Evolutionary conservation across 495 filamentous ascomycete genomes (phyloP), one percentile per base, ranked within the genome.

Genomic region (Aspergillus diversus): DNA sequence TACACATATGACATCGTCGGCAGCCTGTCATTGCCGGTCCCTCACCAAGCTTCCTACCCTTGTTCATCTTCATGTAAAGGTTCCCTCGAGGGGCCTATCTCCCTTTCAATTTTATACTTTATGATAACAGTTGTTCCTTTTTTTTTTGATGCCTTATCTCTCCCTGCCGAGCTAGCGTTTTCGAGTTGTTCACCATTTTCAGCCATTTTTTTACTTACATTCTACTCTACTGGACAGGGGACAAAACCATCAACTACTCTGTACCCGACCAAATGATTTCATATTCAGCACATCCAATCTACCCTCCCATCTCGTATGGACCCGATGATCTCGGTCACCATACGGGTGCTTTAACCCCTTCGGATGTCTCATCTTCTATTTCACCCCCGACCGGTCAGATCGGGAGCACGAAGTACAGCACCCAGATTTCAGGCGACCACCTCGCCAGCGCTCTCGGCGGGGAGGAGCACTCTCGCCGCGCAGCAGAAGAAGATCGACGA

Each of bases 401-500:
- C 71, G 76, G 75, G 65, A 77, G 77, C 71, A 75, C 58, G 69
- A 79, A 80, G 64, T 81, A 81, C 75, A 77, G 74, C 72, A 80
- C 79, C 35, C 71, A 75, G 33, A 77, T 80, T 52, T 66, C 77
- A 7, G 73, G 79, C 32, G 79, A 81, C 62, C 79, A 75, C 52
- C 73, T 81, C 62, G 76, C 74, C 34, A 74, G 71, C 57, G 77
- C 69, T 42, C 73, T 75, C 49, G 70, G 67, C 47, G 75, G 75
- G 47, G 78, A 81, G 68, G 79, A 77, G 66, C 68, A 69, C 77
- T 86, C 63, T 84, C 93, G 92, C 37, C 67, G 87, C 13, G 92
- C 92, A 15, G 93, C 95, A 34, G 95, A 99, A 77, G 95, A 99
- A 80, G 95, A 99, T 75, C 97, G 97, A 75, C 91, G 95, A 11